Conservation (phyloP, 139 green algal genomes). For the Chlamydomonas asymmetrica region DNA sequence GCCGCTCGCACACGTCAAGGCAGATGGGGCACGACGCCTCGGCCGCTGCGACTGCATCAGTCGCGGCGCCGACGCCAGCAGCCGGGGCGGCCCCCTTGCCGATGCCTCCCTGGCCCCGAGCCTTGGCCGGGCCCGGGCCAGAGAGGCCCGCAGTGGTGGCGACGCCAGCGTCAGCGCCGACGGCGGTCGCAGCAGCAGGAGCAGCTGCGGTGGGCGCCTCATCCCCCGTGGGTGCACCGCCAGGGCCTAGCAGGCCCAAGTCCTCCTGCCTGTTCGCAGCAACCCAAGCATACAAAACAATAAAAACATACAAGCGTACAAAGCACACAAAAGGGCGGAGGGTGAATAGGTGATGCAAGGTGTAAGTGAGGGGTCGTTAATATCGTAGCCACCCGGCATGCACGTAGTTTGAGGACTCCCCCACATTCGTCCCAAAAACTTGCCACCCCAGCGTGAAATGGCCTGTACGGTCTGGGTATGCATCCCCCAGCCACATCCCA, state of each 20-base stretch:
- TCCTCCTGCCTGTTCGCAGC: constrained; percentile 1
- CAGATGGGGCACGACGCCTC: constrained; percentile 57
- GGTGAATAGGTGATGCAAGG: no score
- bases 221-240: no score
- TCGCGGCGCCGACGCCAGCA: background rate
- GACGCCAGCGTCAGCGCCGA: background rate
- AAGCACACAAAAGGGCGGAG: no score
- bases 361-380: no score
- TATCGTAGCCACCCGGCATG: no score
- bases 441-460: no score
- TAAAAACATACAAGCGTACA: no score
- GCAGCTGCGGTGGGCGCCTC: background rate
- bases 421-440: no score
- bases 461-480: no score
- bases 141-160: background rate
- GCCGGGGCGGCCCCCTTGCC: background rate
- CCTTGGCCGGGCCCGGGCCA: background rate
- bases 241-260: background rate
- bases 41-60: background rate
- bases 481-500: no score
- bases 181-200: background rate
- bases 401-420: no score
- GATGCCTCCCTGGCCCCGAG: background rate
- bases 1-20: constrained; percentile 43
- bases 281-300: no score